Conservation (phyloP, 371 early-diverging fungal species). For the Entomophthora muscae region DNA sequence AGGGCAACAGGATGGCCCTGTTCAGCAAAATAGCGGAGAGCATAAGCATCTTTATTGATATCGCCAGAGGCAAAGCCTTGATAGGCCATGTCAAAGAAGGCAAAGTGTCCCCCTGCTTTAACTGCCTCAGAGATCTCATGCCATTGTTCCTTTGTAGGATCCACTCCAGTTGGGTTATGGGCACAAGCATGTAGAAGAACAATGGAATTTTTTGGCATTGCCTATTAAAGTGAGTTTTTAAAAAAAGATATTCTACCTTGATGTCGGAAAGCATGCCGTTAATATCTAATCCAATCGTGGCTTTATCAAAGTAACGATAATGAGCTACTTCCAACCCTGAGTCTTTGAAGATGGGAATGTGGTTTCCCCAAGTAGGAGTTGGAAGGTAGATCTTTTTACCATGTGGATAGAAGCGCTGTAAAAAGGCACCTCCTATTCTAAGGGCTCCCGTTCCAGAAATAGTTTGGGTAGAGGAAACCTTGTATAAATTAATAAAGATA, state of each 20-base stretch:
- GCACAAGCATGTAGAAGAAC: constrained; percentile 95
- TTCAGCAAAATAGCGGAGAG: constrained; percentile 79
- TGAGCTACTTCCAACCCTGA: constrained; percentile 67
- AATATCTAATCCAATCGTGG: constrained; percentile 85
- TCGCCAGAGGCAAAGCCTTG: constrained; percentile 97
- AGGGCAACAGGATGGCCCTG: constrained; percentile 69
- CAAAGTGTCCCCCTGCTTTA: constrained; percentile 66
- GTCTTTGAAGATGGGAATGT: constrained; percentile 83
- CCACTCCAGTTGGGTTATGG: constrained; percentile 98
- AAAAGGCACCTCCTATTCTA: constrained; percentile 84
- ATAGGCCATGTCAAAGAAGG: constrained; percentile 98
- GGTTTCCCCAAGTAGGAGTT: constrained; percentile 97
- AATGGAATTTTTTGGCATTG: constrained; percentile 71
- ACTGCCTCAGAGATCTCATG: constrained; percentile 60
- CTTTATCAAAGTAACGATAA: constrained; percentile 90
- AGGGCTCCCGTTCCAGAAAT: constrained; percentile 96
- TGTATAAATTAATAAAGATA: neutral
- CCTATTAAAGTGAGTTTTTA: constrained; percentile 21
- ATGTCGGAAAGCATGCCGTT: constrained; percentile 81
- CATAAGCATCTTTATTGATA: constrained; percentile 79
- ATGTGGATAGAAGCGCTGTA: constrained; percentile 60
- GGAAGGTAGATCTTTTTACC: constrained; percentile 85
- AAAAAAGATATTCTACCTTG: constrained; percentile 21
- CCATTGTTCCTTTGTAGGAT: constrained; percentile 90
- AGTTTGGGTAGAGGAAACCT: constrained; percentile 80